These are phyloP conservation scores for Licmophora abbreviata DNA, from an alignment of 108 stramenopile genomes.

Conservation along the genomic window DNA sequence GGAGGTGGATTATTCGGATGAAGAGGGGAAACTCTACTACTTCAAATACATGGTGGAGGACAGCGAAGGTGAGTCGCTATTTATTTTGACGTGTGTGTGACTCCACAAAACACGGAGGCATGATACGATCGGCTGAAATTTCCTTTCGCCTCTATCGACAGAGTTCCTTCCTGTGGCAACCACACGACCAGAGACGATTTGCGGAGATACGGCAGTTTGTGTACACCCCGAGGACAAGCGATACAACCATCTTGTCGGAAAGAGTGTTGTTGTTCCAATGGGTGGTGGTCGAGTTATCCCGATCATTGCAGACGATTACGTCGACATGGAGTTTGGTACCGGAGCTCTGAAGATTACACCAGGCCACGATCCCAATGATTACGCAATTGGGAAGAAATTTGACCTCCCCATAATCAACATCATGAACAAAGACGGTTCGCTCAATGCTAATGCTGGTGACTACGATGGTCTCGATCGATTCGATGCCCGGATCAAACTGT, in stretches of 20 bases:
- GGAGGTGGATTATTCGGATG: constrained; percentile 90
- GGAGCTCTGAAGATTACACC: constrained; percentile 98
- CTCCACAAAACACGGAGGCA: neutral
- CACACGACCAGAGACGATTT: constrained; percentile 92
- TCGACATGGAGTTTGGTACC: constrained; percentile 93
- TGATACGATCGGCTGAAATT: constrained; percentile 3
- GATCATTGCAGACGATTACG: constrained; percentile 93
- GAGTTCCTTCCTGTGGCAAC: constrained; percentile 90
- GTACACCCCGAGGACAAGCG: constrained; percentile 93
- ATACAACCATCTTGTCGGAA: constrained; percentile 88
- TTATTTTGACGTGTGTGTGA: neutral
- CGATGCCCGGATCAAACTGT: constrained; percentile 76
- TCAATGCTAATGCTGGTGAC: constrained; percentile 75
- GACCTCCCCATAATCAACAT: constrained; percentile 90
- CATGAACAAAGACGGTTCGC: constrained; percentile 92
- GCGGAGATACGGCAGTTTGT: constrained; percentile 94
- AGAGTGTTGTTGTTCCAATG: constrained; percentile 82
- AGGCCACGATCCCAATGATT: constrained; percentile 96
- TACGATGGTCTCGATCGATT: constrained; percentile 93
- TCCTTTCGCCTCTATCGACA: too few species aligned
- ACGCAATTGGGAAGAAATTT: constrained; percentile 89
- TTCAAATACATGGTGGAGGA: constrained; percentile 92
- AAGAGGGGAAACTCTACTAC: constrained; percentile 91
- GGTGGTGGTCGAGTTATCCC: constrained; percentile 72
- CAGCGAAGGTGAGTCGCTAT: constrained; percentile 54